These are phyloP conservation scores for Coemansia sp. DNA, from an alignment of 192 early-diverging fungal genomes.

Conservation along the genomic window DNA sequence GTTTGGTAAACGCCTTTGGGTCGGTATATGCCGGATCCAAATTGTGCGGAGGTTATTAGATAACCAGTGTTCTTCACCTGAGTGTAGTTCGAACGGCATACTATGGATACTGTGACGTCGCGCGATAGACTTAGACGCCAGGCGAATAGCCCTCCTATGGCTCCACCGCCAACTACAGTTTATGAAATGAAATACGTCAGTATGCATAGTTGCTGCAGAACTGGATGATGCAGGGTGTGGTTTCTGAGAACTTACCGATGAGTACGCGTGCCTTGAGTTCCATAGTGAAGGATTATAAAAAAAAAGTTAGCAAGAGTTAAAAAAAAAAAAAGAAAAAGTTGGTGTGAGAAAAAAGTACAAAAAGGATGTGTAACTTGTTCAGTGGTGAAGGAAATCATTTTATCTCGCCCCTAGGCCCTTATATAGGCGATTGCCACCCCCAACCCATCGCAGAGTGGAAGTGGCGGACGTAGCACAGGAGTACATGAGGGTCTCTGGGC, in stretches of 20 bases:
- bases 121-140: conserved; percentile 45
- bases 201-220: neutral
- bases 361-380: neutral
- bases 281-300: no score
- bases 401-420: neutral
- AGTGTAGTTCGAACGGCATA: conserved; percentile 52
- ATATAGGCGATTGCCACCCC: neutral
- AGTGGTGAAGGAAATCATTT: neutral
- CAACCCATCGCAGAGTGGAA: neutral
- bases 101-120: conserved; percentile 32
- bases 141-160: conserved; percentile 47
- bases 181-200: neutral
- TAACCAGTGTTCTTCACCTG: conserved; percentile 27
- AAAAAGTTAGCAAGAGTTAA: neutral
- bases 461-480: neutral
- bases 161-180: conserved; percentile 50
- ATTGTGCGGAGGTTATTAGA: conserved; percentile 38
- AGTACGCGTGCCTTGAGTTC: conserved; percentile 46
- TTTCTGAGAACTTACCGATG: conserved; percentile 27
- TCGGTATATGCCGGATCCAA: conserved; percentile 27
- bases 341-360: neutral
- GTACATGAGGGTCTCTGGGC: no score
- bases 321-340: neutral
- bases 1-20: conserved; percentile 29
- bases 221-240: neutral